These are phyloP conservation scores for Annona cherimola DNA, from an alignment of 164 flowering plant genomes.

Conservation along the genomic window DNA sequence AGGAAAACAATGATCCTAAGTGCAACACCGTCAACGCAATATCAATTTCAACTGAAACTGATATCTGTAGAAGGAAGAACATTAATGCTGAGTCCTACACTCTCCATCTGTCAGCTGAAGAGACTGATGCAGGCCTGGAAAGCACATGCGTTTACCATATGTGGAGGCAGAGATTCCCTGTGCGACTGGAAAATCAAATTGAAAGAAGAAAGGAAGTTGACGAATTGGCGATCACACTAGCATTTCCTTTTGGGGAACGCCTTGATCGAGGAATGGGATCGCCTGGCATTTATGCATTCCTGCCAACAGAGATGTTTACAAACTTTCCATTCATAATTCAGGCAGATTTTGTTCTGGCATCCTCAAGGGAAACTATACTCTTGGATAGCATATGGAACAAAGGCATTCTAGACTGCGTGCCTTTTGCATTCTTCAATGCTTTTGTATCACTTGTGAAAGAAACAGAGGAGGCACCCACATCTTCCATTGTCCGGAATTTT, in stretches of 20 bases:
- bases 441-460: conserved; percentile 16
- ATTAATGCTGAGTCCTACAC: conserved; percentile 60
- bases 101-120: conserved; percentile 48
- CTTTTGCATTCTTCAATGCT: conserved; percentile 26
- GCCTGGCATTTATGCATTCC: conserved; percentile 58
- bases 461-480: conserved; percentile 10
- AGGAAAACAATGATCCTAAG: conserved; percentile 32
- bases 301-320: conserved; percentile 64
- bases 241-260: conserved; percentile 48
- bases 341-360: conserved; percentile 52
- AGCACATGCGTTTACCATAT: conserved; percentile 43
- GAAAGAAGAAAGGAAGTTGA: conserved; percentile 44
- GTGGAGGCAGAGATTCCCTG: conserved; percentile 69
- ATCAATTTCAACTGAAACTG: conserved; percentile 46
- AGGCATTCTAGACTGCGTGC: conserved; percentile 26
- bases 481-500: conserved; percentile 8
- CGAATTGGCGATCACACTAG: conserved; percentile 48
- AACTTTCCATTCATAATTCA: conserved; percentile 57
- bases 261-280: conserved; percentile 29
- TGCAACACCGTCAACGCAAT: conserved; percentile 42
- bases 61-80: conserved; percentile 42
- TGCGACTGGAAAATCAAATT: conserved; percentile 30
- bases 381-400: conserved; percentile 50
- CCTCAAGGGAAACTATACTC: conserved; percentile 52
- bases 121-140: conserved; percentile 13